phyloP scores from a whole-genome alignment of 768 basidiomycete species.

The Cystobasidium ongulense region DNA sequence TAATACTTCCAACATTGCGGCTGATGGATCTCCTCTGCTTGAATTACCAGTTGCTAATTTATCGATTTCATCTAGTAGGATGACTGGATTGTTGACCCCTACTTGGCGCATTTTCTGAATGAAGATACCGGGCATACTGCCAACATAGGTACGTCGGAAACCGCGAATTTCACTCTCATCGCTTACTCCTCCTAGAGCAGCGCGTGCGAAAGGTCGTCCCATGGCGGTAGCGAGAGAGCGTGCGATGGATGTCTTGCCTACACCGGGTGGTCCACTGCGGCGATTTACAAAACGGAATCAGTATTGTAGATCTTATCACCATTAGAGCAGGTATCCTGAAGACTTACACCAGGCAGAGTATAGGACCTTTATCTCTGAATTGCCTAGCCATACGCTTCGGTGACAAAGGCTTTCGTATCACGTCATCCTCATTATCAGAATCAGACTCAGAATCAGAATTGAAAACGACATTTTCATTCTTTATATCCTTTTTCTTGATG shows the following conservation, averaged over 20 bases:
- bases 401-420: not conserved
- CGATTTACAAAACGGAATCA: constrained; percentile 53
- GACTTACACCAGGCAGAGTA: constrained; percentile 46
- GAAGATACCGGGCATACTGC: constrained; percentile 43
- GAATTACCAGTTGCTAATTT: constrained; percentile 53
- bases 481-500: not conserved
- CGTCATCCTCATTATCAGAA: not conserved
- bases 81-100: constrained; percentile 67
- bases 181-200: constrained; percentile 81
- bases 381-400: not conserved
- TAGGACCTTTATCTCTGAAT: constrained; percentile 36
- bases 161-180: constrained; percentile 82
- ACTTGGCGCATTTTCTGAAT: constrained; percentile 80
- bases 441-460: not conserved
- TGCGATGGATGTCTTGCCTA: constrained; percentile 84
- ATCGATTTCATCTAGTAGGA: constrained; percentile 85
- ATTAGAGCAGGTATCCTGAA: no score
- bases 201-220: constrained; percentile 77
- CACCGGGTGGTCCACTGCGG: constrained; percentile 70
- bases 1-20: constrained; percentile 80
- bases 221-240: constrained; percentile 78
- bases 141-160: constrained; percentile 70
- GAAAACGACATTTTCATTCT: not conserved
- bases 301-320: no score
- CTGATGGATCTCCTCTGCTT: constrained; percentile 78